Base-by-base conservation (phyloP, 2,329 filamentous ascomycete species). In the Phialocephala subalpina region DNA sequence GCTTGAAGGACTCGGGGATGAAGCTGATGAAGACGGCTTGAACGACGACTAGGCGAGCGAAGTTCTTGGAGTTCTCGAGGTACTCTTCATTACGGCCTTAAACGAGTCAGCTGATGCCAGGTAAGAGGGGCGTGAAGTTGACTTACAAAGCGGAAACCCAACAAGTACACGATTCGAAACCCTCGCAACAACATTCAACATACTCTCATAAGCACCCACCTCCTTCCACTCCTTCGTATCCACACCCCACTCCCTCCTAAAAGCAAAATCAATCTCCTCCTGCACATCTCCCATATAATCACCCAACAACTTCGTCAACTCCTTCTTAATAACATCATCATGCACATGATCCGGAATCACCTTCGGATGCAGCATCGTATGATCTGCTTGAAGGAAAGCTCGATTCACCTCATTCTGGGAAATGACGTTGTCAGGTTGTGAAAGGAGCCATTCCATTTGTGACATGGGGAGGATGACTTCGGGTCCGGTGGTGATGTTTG, bases 391-490 rank as follows among this genome's bases (percentile, higher is more conserved):
- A 5, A 81, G 77, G 2, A 79, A 66, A 25, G 83, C 79, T 1
- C 74, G 73, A 53, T 82, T 79, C 0, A 81, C 80, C 11, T 78
- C 69, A 3, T 42, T 57, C 1, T 77, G 69, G 42, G 75, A 77
- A 18, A 82, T 74, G 0, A 77, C 71, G 6, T 70, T 68, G 0
- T 83, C 81, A 0, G 79, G 80, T 59, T 82, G 82, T 2, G 73
- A 69, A 8, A 78, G 66, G 1, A 78, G 69, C 81, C 81, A 83
- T 38, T 77, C 74, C 74, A 83, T 73, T 0, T 77, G 73, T 45
- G 69, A 77, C 6, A 74, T 72, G 0, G 82, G 82, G n/a, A 84
- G 69, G 52, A 82, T 76, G n/a, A 82, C 69, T 65, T 82, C 80
- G 47, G 77, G 75, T 25, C 78, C 77, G 35, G 78, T 74, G 2